Evolutionary conservation across 371 early-diverging fungal genomes (phyloP), one percentile per base, ranked within the genome.

Genomic region (Apophysomyces ossiformis): DNA sequence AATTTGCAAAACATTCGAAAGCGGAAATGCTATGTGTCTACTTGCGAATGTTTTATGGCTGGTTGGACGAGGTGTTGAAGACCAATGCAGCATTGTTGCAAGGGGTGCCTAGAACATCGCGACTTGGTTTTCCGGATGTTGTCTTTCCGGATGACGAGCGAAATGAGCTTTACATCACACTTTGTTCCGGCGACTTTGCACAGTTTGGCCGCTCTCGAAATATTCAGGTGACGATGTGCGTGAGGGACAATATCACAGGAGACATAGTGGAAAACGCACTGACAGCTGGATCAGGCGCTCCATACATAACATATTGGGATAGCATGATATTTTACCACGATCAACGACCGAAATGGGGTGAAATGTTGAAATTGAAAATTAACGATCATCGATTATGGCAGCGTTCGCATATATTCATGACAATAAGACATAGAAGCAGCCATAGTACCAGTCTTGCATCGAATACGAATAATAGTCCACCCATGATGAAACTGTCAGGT

Each of bases 61-160:
- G 74, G 58, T 59, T 82, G 41, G 73, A 74, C n/a, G 72, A 76
- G 26, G 78, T 86, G 0, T 61, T 84, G 18, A 84, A 81, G 35
- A 72, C 76, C 15, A 82, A 88, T 64, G 67, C 83, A 9, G 81
- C 79, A 0, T 56, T 81, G n/a, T 64, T 86, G 16, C 81, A 81
- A 45, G 83, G 70, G 18, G 70, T 83, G 13, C 76, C 85, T 1
- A 70, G 72, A 1, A 87, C 91, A n/a, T 67, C 71, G 5, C 76
- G 90, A 3, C 69, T 88, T 13, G 91, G 91, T 0, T 87, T 90
- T 71, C 82, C 88, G 0, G 92, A 91, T 65, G 86, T 89, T 35
- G 85, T 89, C 9, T 83, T 86, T 45, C 88, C 90, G 0, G 81
- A 83, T 8, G 89, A 87, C 46, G 69, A 63, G 26, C 74, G 90